Evolutionary conservation across 2,329 filamentous ascomycete genomes (phyloP), one percentile per base, ranked within the genome.

Genomic region (Volutella citrinella): DNA sequence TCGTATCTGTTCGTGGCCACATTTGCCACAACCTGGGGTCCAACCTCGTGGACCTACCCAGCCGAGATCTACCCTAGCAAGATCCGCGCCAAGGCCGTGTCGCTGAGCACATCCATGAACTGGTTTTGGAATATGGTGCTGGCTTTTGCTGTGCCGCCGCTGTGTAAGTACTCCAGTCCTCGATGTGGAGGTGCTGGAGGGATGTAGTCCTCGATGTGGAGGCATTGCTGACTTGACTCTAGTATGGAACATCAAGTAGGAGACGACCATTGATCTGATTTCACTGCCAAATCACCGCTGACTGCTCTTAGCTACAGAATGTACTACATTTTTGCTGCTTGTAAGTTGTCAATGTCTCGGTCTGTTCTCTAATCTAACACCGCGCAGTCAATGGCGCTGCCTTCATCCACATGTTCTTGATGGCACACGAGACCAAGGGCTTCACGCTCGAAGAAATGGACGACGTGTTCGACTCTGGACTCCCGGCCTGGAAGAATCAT

Each of bases 361-460:
- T n/a, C n/a, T n/a, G 6, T 11, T 3, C 12, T 7, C 12, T 13
- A 4, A 10, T 15, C 32, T 46, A 30, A 45, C 26, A 18, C 7
- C 5, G 9, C 4, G 7, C 27, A 54, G 48, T 88, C 67, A 85
- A 84, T 55, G 71, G 71, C 2, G 69, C 70, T 6, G 84, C 84
- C 50, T 79, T 80, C 24, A 56, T 88, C 32, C 83, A 88, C 56
- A 79, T 85, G 52, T 76, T 77, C 56, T 68, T 89, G 44, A 54
- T 66, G 15, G 66, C 66, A 2, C 82, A 82, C 0, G 71, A 87
- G 61, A 88, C 84, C 0, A 76, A 79, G 42, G 83, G 83, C 10
- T 85, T 80, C 61, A 84, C 82, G 0, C 74, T 90, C 2, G 85
- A 90, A 54, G 84, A 90, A 55, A 81, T 88, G 58, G 83, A 86